These are phyloP conservation scores for Paramecium bursaria DNA, from an alignment of 73 alveolate genomes.

Conservation along the genomic window DNA sequence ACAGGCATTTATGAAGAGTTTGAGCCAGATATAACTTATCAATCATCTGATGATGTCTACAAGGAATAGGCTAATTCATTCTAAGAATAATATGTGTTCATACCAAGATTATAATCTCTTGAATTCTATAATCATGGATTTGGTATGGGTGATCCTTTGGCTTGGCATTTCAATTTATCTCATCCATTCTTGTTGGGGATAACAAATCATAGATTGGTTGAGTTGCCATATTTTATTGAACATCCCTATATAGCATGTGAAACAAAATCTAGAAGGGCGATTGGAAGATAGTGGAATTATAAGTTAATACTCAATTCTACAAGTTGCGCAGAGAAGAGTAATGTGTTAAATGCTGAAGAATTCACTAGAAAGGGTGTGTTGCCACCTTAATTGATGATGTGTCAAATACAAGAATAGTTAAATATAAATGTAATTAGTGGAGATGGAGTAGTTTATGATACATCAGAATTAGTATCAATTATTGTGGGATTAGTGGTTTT, in stretches of 20 bases:
- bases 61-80: constrained; percentile 8
- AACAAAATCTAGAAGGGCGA: not conserved
- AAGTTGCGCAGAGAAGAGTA: constrained; percentile 1
- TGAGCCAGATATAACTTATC: constrained; percentile 7
- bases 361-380: not conserved
- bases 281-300: constrained; percentile 31
- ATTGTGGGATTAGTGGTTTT: constrained; percentile 43
- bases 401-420: not conserved
- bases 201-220: not conserved
- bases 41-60: not conserved
- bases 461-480: constrained; percentile 22
- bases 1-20: constrained; percentile 50
- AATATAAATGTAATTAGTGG: constrained; percentile 3
- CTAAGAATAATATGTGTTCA: constrained; percentile 21
- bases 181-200: constrained; percentile 31
- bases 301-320: constrained; percentile 8
- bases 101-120: not conserved
- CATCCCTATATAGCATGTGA: constrained; percentile 10
- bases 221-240: constrained; percentile 14
- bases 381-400: constrained; percentile 10
- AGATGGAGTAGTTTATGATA: constrained; percentile 39
- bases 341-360: not conserved
- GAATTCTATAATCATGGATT: constrained; percentile 16
- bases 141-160: not conserved
- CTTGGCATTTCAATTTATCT: not conserved